Evolutionary conservation across 2,329 filamentous ascomycete genomes (phyloP).

Genomic region (Ascochyta lentis): DNA sequence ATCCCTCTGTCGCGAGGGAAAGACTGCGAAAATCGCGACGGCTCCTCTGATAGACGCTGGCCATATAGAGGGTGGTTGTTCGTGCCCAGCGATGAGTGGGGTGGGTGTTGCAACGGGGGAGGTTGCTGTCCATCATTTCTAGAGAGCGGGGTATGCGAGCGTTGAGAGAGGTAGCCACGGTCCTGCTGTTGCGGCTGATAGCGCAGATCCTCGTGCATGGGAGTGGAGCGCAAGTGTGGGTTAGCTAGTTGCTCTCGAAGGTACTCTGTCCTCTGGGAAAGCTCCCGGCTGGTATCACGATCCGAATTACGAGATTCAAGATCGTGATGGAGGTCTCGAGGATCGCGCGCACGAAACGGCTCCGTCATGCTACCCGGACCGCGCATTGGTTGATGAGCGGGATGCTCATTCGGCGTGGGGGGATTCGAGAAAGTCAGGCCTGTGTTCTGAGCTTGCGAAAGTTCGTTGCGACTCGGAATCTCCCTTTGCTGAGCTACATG

Average conservation of each 20-base stretch:
- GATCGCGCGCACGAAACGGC: slow-evolving; percentile 38
- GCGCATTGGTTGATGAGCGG: slow-evolving; percentile 33
- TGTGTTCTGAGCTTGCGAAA: slow-evolving; percentile 40
- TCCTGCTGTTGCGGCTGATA: slow-evolving; percentile 39
- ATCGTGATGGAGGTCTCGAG: slow-evolving; percentile 38
- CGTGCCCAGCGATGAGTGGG: slow-evolving; percentile 39
- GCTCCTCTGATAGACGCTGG: slow-evolving; percentile 39
- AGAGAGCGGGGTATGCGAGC: slow-evolving; percentile 45
- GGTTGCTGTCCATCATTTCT: slow-evolving; percentile 37
- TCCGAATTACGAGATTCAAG: slow-evolving; percentile 41
- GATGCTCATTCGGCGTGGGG: slow-evolving; percentile 41
- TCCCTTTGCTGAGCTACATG: slow-evolving; percentile 41
- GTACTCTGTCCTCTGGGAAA: slow-evolving; percentile 39
- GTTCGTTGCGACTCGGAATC: slow-evolving; percentile 40
- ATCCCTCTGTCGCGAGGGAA: slow-evolving; percentile 35
- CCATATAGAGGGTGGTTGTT: slow-evolving; percentile 35
- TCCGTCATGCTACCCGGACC: slow-evolving; percentile 33
- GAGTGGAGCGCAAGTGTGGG: slow-evolving; percentile 27
- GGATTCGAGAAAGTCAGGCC: slow-evolving; percentile 42
- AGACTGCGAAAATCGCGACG: slow-evolving; percentile 30
- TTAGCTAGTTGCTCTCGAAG: slow-evolving; percentile 41
- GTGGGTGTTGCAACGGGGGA: slow-evolving; percentile 41
- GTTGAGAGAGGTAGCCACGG: slow-evolving; percentile 35
- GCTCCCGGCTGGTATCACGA: slow-evolving; percentile 43
- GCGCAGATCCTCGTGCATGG: slow-evolving; percentile 38